These are phyloP conservation scores for Breviolum minutum DNA, from an alignment of 73 alveolate genomes.

Conservation along the genomic window DNA sequence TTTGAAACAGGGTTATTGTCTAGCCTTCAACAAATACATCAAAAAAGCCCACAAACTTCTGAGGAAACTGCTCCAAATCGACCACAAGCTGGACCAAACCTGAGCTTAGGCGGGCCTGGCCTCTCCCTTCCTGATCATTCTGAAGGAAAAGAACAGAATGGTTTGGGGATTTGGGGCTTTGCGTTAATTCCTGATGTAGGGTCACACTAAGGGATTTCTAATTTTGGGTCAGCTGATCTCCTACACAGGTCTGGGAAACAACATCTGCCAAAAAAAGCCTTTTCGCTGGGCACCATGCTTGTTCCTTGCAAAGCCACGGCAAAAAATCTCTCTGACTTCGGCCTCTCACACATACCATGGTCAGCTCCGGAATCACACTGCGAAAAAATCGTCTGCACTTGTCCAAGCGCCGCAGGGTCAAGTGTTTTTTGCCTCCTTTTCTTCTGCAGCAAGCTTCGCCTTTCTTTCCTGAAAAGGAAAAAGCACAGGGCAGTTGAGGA, in stretches of 20 bases:
- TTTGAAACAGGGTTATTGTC: background rate
- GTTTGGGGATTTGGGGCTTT: too few relatives aligned
- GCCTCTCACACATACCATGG: background rate
- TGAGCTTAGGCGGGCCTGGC: background rate
- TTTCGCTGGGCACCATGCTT: background rate
- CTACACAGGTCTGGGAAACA: background rate
- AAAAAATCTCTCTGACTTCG: conserved; percentile 72
- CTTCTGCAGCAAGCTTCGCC: conserved; percentile 71
- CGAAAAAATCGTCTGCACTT: too few relatives aligned
- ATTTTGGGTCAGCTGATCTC: too few relatives aligned
- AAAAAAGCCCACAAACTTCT: background rate
- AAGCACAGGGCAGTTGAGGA: background rate
- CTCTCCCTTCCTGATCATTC: too few relatives aligned
- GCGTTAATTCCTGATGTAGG: too few relatives aligned
- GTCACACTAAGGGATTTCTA: too few relatives aligned
- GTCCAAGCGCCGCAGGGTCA: background rate
- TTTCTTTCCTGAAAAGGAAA: conserved; percentile 43
- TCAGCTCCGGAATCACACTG: background rate
- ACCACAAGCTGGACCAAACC: conserved; percentile 83
- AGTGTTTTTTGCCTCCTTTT: conserved; percentile 45
- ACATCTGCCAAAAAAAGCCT: background rate
- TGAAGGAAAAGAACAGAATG: background rate
- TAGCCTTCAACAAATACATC: background rate
- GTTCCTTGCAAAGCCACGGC: conserved; percentile 73
- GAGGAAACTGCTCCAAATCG: conserved; percentile 28